phyloP scores from a whole-genome alignment of 176 grass and related monocot species.

The Cenchrus americanus region DNA sequence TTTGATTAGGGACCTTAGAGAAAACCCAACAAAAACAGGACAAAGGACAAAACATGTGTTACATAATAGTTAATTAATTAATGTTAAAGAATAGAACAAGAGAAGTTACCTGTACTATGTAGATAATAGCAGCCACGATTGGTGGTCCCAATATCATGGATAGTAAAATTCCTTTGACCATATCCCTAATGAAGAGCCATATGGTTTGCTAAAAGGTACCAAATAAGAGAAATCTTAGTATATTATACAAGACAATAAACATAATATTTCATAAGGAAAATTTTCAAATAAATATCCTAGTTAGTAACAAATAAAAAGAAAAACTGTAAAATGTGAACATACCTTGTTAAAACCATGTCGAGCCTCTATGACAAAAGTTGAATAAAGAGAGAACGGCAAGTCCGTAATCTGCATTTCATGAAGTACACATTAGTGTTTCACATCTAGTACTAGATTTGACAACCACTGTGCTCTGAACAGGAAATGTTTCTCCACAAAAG shows the following conservation, averaged over 20 bases:
- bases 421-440: slow-evolving; percentile 44
- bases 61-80: not conserved
- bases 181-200: slow-evolving; percentile 91
- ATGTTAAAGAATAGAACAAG: slow-evolving; percentile 23
- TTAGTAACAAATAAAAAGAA: slow-evolving; percentile 13
- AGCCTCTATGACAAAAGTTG: slow-evolving; percentile 90
- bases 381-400: slow-evolving; percentile 95
- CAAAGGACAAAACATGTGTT: slow-evolving; percentile 20
- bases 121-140: slow-evolving; percentile 88
- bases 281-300: slow-evolving; percentile 25
- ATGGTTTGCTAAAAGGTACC: slow-evolving; percentile 77
- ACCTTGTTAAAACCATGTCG: slow-evolving; percentile 99
- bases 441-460: slow-evolving; percentile 18
- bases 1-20: not conserved
- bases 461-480: slow-evolving; percentile 1
- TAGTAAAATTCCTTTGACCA: slow-evolving; percentile 87
- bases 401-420: slow-evolving; percentile 72
- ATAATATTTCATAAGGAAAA: slow-evolving; percentile 8
- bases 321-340: not conserved
- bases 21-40: not conserved
- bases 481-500: slow-evolving; percentile 10
- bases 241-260: slow-evolving; percentile 23
- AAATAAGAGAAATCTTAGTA: slow-evolving; percentile 34
- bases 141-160: slow-evolving; percentile 84
- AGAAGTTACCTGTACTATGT: slow-evolving; percentile 84